Evolutionary conservation across 257 asterid species (phyloP).

Genomic region (Capsicum baccatum): DNA sequence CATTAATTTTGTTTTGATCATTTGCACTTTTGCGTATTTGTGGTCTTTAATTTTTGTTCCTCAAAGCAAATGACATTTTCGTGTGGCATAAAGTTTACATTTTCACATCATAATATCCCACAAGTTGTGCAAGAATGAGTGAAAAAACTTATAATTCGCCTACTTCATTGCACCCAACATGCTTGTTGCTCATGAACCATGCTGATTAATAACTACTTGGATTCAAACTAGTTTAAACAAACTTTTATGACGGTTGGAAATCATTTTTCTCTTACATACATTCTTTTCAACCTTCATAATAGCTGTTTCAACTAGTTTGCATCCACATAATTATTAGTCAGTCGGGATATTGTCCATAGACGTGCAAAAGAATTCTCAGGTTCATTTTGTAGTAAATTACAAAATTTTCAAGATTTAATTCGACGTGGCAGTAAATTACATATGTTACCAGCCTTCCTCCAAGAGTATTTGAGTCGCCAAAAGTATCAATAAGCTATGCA

Average conservation of each 20-base stretch:
- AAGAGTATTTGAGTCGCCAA: neutral
- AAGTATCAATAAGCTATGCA: neutral
- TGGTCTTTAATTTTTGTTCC: too few species aligned
- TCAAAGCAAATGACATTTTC: too few species aligned
- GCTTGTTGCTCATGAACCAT: too few species aligned
- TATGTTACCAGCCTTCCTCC: neutral
- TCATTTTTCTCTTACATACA: neutral
- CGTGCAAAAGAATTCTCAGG: neutral
- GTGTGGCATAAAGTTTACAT: too few species aligned
- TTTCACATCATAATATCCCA: too few species aligned
- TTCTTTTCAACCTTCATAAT: neutral
- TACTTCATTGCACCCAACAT: too few species aligned
- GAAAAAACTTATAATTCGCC: too few species aligned
- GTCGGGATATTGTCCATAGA: neutral
- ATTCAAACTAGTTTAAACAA: neutral
- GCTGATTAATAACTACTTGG: too few species aligned
- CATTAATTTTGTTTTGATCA: too few species aligned
- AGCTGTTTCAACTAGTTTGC: neutral
- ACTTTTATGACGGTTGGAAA: neutral
- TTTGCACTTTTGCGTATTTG: too few species aligned
- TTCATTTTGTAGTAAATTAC: neutral
- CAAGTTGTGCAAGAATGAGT: too few species aligned
- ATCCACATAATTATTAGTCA: too few species aligned
- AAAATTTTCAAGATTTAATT: neutral
- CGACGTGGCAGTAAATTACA: neutral